Conservation (phyloP, 768 basidiomycete species). For the Suillus placidus region DNA sequence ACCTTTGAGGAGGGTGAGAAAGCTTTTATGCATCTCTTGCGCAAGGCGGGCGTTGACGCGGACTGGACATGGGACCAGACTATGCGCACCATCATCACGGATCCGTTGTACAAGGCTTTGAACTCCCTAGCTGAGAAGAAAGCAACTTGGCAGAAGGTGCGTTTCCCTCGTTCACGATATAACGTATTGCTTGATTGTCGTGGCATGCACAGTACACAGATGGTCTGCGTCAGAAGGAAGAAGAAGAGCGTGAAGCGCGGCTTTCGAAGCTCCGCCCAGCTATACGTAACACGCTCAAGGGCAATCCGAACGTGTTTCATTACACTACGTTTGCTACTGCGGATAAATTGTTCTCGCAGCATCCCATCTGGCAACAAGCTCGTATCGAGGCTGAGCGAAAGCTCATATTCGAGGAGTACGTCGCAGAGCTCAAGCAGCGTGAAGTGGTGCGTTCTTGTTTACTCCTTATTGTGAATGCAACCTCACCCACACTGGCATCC, state of each 20-base stretch:
- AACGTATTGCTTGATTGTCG: background rate
- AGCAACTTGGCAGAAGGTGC: slow-evolving; percentile 88
- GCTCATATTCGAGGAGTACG: slow-evolving; percentile 91
- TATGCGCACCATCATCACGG: slow-evolving; percentile 97
- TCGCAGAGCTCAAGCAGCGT: slow-evolving; percentile 79
- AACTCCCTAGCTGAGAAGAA: slow-evolving; percentile 95
- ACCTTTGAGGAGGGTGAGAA: slow-evolving; percentile 91
- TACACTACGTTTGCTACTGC: slow-evolving; percentile 92
- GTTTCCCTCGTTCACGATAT: slow-evolving; percentile 21
- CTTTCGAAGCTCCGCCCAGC: slow-evolving; percentile 87
- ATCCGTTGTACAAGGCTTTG: slow-evolving; percentile 94
- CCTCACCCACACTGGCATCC: slow-evolving; percentile 10
- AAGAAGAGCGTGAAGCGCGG: slow-evolving; percentile 82
- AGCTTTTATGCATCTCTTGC: slow-evolving; percentile 88
- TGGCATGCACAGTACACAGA: slow-evolving; percentile 61
- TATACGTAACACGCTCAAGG: slow-evolving; percentile 81
- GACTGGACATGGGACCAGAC: slow-evolving; percentile 98
- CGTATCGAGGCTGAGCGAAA: slow-evolving; percentile 83
- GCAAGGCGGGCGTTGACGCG: slow-evolving; percentile 87
- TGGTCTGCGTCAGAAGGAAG: slow-evolving; percentile 76
- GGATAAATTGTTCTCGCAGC: slow-evolving; percentile 81
- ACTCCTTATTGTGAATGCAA: slow-evolving; percentile 8
- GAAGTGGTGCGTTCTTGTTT: slow-evolving; percentile 70
- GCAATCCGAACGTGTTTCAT: slow-evolving; percentile 86
- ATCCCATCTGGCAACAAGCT: slow-evolving; percentile 91